Conservation (phyloP, 2,329 filamentous ascomycete genomes). For the Calonectria honghensis region DNA sequence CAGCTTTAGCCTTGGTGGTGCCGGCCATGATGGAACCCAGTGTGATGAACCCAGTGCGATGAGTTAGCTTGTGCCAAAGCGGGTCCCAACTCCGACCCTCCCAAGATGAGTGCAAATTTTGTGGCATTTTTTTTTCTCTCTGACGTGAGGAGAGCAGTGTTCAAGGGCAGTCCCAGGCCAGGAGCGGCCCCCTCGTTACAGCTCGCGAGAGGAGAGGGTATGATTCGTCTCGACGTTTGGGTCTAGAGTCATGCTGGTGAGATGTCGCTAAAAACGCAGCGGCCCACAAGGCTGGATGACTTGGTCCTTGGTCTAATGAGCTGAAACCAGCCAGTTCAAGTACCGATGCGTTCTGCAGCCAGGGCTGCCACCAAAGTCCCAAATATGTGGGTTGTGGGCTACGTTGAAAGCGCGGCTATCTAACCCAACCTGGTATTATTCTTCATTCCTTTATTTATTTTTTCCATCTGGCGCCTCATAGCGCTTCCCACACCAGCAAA, state of each 20-base stretch:
- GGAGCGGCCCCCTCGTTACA: background rate
- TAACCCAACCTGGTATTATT: constrained; percentile 38
- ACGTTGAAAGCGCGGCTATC: background rate
- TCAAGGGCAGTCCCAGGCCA: background rate
- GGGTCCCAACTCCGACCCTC: background rate
- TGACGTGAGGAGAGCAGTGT: constrained; percentile 35
- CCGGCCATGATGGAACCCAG: constrained; percentile 26
- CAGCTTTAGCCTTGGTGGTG: background rate
- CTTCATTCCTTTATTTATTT: constrained; percentile 22
- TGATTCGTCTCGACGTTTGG: constrained; percentile 13
- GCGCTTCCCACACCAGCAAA: constrained; percentile 22
- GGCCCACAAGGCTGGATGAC: constrained; percentile 46
- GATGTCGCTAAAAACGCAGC: constrained; percentile 19
- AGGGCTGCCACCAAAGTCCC: constrained; percentile 42
- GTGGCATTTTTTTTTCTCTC: constrained; percentile 29
- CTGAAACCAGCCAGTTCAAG: constrained; percentile 31
- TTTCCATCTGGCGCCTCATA: constrained; percentile 16
- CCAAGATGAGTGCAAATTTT: background rate
- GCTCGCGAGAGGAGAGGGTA: constrained; percentile 20
- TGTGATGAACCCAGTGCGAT: constrained; percentile 2
- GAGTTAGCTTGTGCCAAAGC: constrained; percentile 6
- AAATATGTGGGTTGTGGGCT: constrained; percentile 6
- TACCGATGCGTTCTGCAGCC: constrained; percentile 8
- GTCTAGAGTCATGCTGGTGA: constrained; percentile 29
- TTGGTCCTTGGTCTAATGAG: constrained; percentile 45